Percentiles rank a stretch among this genome's conserved stretches.
phyloP scores from a whole-genome alignment of 176 grass and related monocot species.

The Oryza punctata region DNA sequence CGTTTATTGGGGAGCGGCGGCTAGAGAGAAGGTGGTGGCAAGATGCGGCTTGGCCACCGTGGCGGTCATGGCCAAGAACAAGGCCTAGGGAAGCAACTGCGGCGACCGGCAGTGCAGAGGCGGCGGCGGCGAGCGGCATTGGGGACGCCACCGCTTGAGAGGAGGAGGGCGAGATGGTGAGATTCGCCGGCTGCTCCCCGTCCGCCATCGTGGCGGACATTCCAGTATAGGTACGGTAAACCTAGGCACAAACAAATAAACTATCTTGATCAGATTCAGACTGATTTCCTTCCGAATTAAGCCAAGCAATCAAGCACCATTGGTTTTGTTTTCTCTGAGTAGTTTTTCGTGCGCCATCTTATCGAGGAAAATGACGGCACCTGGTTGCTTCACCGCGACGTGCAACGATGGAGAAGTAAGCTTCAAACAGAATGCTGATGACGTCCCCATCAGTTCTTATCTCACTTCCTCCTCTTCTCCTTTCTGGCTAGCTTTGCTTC shows the following conservation, averaged over 20 bases:
- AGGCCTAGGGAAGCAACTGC: neutral
- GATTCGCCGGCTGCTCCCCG: neutral
- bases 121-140: too few relatives aligned
- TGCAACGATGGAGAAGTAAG: slow-evolving; percentile 38
- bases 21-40: neutral
- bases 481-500: slow-evolving; percentile 44
- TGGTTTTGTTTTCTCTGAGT: neutral
- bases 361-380: slow-evolving; percentile 5
- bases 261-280: neutral
- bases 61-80: neutral
- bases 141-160: too few relatives aligned
- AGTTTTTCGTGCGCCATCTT: neutral
- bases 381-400: slow-evolving; percentile 39
- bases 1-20: too few relatives aligned
- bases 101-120: neutral
- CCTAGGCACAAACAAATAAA: neutral
- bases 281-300: neutral
- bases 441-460: slow-evolving; percentile 34
- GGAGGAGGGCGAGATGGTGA: neutral
- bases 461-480: neutral
- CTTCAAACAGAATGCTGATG: slow-evolving; percentile 52
- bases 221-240: neutral
- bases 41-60: neutral
- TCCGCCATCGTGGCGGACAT: neutral
- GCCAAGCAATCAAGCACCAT: neutral